Evolutionary conservation across 176 grass and related monocot species (phyloP).

Genomic region (Eleusine coracana): DNA sequence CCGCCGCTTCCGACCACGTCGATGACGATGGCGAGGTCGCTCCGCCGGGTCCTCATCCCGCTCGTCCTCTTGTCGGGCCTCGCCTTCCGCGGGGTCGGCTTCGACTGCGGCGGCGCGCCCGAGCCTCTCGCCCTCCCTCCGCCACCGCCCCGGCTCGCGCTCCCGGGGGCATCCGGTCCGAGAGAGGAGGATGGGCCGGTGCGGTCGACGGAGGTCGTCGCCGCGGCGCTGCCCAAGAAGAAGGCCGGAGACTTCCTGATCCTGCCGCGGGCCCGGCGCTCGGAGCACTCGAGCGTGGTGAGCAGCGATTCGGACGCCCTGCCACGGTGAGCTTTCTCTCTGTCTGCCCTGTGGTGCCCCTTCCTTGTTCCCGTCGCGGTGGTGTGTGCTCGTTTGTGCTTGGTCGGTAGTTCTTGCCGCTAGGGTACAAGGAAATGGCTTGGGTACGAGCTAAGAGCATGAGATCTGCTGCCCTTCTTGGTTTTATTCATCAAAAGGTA

Average conservation of each 20-base stretch:
- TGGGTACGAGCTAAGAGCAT: not conserved
- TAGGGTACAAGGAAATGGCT: slow-evolving; percentile 16
- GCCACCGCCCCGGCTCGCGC: slow-evolving; percentile 31
- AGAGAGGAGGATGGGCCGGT: not conserved
- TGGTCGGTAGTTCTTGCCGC: not conserved
- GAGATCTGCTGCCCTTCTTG: slow-evolving; percentile 28
- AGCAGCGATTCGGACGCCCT: not conserved
- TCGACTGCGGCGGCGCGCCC: slow-evolving; percentile 27
- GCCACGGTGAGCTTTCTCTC: slow-evolving; percentile 37
- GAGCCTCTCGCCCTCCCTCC: not conserved
- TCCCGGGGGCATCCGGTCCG: slow-evolving; percentile 1
- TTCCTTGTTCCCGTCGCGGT: not conserved
- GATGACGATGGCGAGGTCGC: slow-evolving; percentile 25
- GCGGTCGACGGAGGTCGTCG: slow-evolving; percentile 40
- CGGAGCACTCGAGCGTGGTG: not conserved
- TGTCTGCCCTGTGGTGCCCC: not conserved
- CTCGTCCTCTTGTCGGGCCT: slow-evolving; percentile 50
- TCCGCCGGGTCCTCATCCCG: slow-evolving; percentile 45
- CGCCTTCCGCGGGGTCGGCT: slow-evolving; percentile 34
- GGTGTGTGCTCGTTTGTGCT: not conserved
- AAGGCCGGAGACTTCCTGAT: slow-evolving; percentile 22
- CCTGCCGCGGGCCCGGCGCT: slow-evolving; percentile 1
- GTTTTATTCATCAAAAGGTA: slow-evolving; percentile 18
- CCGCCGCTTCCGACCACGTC: not conserved
- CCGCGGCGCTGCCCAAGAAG: not conserved